Base-by-base conservation (phyloP, 108 stramenopile genomes). In the Cylindrotheca fusiformis region DNA sequence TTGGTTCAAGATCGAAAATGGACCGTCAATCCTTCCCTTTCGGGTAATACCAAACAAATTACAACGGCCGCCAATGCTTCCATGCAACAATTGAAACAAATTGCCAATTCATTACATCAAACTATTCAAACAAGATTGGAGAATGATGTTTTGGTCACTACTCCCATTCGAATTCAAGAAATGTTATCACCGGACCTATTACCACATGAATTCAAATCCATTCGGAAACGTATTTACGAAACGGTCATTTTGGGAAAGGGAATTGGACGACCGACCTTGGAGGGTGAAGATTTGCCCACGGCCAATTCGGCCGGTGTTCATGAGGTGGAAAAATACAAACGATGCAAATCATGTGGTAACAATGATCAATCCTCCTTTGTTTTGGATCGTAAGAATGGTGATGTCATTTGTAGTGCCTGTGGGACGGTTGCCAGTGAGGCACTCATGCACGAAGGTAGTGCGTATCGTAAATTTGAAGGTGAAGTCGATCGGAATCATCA, bases 381-480 rank as follows among this genome's bases (percentile, higher is more conserved):
- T 8, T 62, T 86, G 51, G 93, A 95, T 62, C 76, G 78, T 1
- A 87, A 86, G 75, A 91, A 91, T 78, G 93, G 93, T 8, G 93
- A 95, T 72, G 65, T 90, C 19, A 88, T 95, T 52, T 95, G 93
- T 48, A 80, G 76, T 21, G 61, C 53, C 22, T 95, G 93, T 68
- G 93, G 93, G 0, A 90, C 86, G 2, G 90, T 95, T 18, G 90
- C 78, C 17, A 72, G 75, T 20, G 93, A 95, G 52, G 82, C 82
- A 18, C 71, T 91, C 33, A 90, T 91, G 90, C 90, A 91, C 58
- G 93, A 95, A 64, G 93, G 93, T 32, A 76, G 80, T 1, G 81
- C 83, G 33, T 95, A 62, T 57, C 84, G 93, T 10, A 95, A 95
- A 58, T 95, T 95, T 74, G 93, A 95, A 57, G 93, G 93, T n/a